Conservation (phyloP, 768 basidiomycete genomes). For the Tephrocybe sp. region DNA sequence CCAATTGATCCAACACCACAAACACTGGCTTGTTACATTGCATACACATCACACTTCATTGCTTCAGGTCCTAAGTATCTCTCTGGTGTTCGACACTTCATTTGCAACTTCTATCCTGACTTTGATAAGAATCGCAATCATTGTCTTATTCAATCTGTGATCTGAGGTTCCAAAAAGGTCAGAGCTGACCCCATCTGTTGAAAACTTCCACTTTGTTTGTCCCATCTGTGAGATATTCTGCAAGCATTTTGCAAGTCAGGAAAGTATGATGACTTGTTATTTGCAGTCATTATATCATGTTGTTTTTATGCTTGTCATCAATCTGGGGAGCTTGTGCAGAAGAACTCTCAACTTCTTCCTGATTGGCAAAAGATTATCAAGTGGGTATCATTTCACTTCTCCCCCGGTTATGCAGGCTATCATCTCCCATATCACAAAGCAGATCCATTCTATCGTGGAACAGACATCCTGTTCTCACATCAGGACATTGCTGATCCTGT, state of each 20-base stretch:
- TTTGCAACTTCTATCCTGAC: slow-evolving; percentile 21
- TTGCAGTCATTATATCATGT: neutral
- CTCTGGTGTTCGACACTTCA: neutral
- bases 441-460: slow-evolving; percentile 26
- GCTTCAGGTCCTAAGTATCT: slow-evolving; percentile 21
- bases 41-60: slow-evolving; percentile 13
- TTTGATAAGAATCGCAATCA: slow-evolving; percentile 12
- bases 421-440: slow-evolving; percentile 29
- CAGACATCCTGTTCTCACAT: slow-evolving; percentile 20
- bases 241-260: neutral
- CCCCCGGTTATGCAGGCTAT: slow-evolving; percentile 9
- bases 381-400: neutral
- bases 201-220: slow-evolving; percentile 19
- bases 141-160: slow-evolving; percentile 14
- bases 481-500: slow-evolving; percentile 22
- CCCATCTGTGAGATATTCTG: neutral
- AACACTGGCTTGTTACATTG: slow-evolving; percentile 18
- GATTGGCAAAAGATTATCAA: slow-evolving; percentile 24
- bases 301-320: neutral
- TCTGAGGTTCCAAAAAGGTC: slow-evolving; percentile 18
- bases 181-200: slow-evolving; percentile 21
- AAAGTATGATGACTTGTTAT: neutral
- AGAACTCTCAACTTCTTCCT: neutral
- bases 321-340: neutral
- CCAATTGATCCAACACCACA: slow-evolving; percentile 20